phyloP scores from a whole-genome alignment of 768 basidiomycete species.

The Suillus alpinus region DNA sequence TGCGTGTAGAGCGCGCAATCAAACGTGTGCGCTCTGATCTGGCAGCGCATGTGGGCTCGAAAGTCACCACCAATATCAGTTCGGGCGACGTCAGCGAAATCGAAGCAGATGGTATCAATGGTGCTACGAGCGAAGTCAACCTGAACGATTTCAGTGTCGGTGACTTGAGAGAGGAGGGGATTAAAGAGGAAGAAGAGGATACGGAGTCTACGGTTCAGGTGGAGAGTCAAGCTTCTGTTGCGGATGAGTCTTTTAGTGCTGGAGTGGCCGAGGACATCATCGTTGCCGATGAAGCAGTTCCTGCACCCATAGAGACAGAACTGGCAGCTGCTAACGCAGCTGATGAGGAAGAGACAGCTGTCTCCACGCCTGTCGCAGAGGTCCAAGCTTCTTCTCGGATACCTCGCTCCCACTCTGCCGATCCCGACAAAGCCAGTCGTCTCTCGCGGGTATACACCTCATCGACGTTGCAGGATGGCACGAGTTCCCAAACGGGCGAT shows the following conservation, averaged over 20 bases:
- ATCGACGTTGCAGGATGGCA: slow-evolving; percentile 48
- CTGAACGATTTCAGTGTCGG: slow-evolving; percentile 14
- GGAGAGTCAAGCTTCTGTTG: slow-evolving; percentile 4
- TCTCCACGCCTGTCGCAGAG: slow-evolving; percentile 40
- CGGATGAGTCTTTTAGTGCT: slow-evolving; percentile 7
- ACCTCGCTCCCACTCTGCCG: slow-evolving; percentile 79
- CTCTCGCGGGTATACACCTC: slow-evolving; percentile 58
- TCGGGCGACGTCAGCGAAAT: slow-evolving; percentile 33
- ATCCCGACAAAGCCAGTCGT: slow-evolving; percentile 62
- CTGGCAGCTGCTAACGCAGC: slow-evolving; percentile 17
- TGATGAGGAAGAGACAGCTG: slow-evolving; percentile 28
- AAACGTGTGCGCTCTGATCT: slow-evolving; percentile 85
- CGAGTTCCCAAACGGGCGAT: slow-evolving; percentile 61
- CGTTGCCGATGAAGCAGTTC: slow-evolving; percentile 5
- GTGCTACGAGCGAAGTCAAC: slow-evolving; percentile 28
- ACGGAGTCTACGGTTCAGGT: slow-evolving; percentile 6
- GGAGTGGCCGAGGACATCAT: slow-evolving; percentile 8
- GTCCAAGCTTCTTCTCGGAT: slow-evolving; percentile 43
- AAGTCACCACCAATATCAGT: slow-evolving; percentile 25
- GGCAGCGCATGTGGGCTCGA: slow-evolving; percentile 61
- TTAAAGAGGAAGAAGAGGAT: slow-evolving; percentile 27
- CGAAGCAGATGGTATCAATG: slow-evolving; percentile 23
- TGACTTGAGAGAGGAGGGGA: slow-evolving; percentile 19
- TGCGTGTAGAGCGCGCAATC: slow-evolving; percentile 82
- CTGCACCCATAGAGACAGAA: slow-evolving; percentile 19